Evolutionary conservation across 495 filamentous ascomycete species (phyloP).

Genomic region (Talaromyces wortmannii): DNA sequence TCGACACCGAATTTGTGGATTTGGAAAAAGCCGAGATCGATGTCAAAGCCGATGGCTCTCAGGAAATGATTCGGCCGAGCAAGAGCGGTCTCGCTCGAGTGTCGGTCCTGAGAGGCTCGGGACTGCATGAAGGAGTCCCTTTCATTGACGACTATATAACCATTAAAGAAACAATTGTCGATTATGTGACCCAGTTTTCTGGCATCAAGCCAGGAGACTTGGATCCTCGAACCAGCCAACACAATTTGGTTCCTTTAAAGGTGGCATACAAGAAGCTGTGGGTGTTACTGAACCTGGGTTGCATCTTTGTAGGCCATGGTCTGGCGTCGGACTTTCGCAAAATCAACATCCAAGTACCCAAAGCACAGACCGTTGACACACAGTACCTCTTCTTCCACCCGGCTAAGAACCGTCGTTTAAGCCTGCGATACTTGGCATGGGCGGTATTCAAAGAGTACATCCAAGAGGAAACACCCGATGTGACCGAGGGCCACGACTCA

Average conservation of each 20-base stretch:
- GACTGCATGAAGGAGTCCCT: slow-evolving; percentile 66
- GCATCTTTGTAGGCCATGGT: slow-evolving; percentile 89
- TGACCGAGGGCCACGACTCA: slow-evolving; percentile 63
- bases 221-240: slow-evolving; percentile 61
- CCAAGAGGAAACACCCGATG: slow-evolving; percentile 60
- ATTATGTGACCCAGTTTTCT: slow-evolving; percentile 90
- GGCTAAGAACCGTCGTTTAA: slow-evolving; percentile 65
- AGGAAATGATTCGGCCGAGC: slow-evolving; percentile 77
- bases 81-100: slow-evolving; percentile 82
- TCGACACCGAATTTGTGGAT: slow-evolving; percentile 94
- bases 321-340: slow-evolving; percentile 91
- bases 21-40: slow-evolving; percentile 87
- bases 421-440: slow-evolving; percentile 83
- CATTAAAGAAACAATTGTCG: slow-evolving; percentile 84
- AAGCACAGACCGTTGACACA: slow-evolving; percentile 87
- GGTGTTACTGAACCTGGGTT: slow-evolving; percentile 91
- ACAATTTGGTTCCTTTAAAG: slow-evolving; percentile 81
- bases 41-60: slow-evolving; percentile 82
- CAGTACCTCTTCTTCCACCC: slow-evolving; percentile 74
- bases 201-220: slow-evolving; percentile 83
- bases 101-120: slow-evolving; percentile 75
- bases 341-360: slow-evolving; percentile 94
- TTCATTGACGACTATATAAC: slow-evolving; percentile 98
- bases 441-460: slow-evolving; percentile 84
- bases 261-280: slow-evolving; percentile 96